Percentiles rank a stretch among this genome's conserved stretches.
Evolutionary conservation across 805 yeast species (phyloP).

Genomic region (Lipomyces starkeyi): DNA sequence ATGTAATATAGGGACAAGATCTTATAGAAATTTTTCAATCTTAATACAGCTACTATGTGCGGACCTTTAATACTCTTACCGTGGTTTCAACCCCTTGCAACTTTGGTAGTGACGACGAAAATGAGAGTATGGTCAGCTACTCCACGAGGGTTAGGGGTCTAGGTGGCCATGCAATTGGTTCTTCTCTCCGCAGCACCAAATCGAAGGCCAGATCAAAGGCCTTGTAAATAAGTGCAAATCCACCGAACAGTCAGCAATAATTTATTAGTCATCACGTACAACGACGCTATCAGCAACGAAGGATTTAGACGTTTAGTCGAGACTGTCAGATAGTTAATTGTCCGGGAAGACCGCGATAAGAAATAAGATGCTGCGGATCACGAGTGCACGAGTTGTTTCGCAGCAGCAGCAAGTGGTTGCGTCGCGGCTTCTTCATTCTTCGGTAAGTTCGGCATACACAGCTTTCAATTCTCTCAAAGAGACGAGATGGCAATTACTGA

Average conservation of each 20-base stretch:
- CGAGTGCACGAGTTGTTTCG: slow-evolving; percentile 22
- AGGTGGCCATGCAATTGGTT: background rate
- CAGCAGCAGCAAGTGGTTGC: background rate
- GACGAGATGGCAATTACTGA: background rate
- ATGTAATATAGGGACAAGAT: background rate
- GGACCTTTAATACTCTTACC: background rate
- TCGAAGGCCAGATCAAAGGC: background rate
- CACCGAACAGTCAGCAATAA: background rate
- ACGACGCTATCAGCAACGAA: background rate
- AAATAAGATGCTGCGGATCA: slow-evolving; percentile 32
- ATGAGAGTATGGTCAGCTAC: no score
- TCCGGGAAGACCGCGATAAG: background rate
- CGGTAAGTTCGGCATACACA: slow-evolving; percentile 18
- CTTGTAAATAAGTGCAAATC: background rate
- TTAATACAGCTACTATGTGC: background rate
- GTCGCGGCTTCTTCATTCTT: slow-evolving; percentile 21
- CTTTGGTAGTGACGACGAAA: no score
- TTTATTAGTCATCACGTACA: background rate
- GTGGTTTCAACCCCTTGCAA: background rate
- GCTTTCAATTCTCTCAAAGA: background rate
- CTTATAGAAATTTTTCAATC: background rate
- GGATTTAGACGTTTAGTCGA: background rate
- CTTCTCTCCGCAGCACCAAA: background rate
- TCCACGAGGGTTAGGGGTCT: background rate
- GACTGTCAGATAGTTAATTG: background rate